Evolutionary conservation across 192 early-diverging fungal genomes (phyloP), one percentile per base, ranked within the genome.

Genomic region (Coemansia sp.): DNA sequence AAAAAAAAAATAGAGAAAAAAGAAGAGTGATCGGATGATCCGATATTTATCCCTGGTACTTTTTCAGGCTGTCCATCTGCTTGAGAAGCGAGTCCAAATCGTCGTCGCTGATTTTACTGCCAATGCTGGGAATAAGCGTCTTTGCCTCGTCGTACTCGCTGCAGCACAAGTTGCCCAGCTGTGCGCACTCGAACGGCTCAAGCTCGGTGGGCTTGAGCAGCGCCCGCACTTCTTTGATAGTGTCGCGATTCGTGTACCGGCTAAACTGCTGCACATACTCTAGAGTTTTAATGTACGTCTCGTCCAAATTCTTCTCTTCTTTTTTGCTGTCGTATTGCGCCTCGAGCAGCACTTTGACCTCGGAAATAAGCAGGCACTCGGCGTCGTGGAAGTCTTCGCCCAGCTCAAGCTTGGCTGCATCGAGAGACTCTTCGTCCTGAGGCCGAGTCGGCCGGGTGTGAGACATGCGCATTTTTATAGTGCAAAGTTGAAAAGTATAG

Each of bases 91-190:
- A 83, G 66, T 95, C 91, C 21, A 95, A 56, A 23, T 85, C 71
- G 11, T 88, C 87, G 48, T 93, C 91, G 31, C 87, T 83, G 12
- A 91, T 88, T 70, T 90, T 89, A 59, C 74, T 81, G n/a, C 70
- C 84, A 56, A 93, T 83, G 79, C 92, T 97, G 21, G 93, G 96
- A 57, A 98, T 89, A 28, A 98, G 82, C 10, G 90, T 87, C 69
- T 90, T 91, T 0, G 93, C 93, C 76, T 98, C 96, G 52, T 98
- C 96, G 22, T 86, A 86, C 37, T 93, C 89, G 63, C 92, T 93
- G 69, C 93, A 94, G 73, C 91, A 89, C 47, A 98, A 75, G 69
- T 98, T 98, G 8, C 89, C 94, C 40, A 98, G 72, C 62, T 95
- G 93, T 28, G 93, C 93, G 23, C 90, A 81, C 69, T 98, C 96